Evolutionary conservation across 1,284 basidiomycete genomes (phyloP).

Genomic region (Tylopilus sp.): DNA sequence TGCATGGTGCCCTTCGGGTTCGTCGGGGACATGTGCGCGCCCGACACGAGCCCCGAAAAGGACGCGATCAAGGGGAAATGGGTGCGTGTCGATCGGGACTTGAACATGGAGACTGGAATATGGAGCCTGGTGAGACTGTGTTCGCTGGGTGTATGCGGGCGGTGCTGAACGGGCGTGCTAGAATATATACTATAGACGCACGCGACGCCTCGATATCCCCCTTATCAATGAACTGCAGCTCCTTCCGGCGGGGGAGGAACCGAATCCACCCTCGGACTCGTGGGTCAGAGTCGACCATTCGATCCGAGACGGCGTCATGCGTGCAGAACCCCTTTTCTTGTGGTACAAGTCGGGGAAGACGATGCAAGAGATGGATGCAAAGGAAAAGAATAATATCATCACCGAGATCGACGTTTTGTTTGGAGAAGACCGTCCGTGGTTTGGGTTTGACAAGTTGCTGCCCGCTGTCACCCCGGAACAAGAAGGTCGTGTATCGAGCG

Average conservation of each 20-base stretch:
- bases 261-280: conserved; percentile 40
- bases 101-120: conserved; percentile 68
- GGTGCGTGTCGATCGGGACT: conserved; percentile 79
- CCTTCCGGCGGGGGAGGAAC: conserved; percentile 50
- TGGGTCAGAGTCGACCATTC: conserved; percentile 64
- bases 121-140: conserved; percentile 50
- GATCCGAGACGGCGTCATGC: conserved; percentile 54
- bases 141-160: conserved; percentile 10
- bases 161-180: conserved; percentile 29
- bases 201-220: conserved; percentile 73
- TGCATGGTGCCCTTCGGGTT: conserved; percentile 68
- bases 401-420: conserved; percentile 88
- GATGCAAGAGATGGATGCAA: conserved; percentile 52
- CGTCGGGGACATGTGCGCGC: conserved; percentile 60
- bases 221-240: conserved; percentile 64
- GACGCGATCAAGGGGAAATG: conserved; percentile 84
- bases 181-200: conserved; percentile 83
- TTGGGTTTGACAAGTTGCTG: conserved; percentile 74
- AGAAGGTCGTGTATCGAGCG: conserved; percentile 45
- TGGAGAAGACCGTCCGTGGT: conserved; percentile 79
- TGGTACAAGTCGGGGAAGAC: conserved; percentile 77
- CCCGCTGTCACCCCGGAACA: conserved; percentile 51
- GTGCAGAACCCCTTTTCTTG: conserved; percentile 54
- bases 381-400: conserved; percentile 64
- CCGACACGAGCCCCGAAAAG: conserved; percentile 64